phyloP scores from a whole-genome alignment of 1,284 basidiomycete species.

The Golubevia pallescens region DNA sequence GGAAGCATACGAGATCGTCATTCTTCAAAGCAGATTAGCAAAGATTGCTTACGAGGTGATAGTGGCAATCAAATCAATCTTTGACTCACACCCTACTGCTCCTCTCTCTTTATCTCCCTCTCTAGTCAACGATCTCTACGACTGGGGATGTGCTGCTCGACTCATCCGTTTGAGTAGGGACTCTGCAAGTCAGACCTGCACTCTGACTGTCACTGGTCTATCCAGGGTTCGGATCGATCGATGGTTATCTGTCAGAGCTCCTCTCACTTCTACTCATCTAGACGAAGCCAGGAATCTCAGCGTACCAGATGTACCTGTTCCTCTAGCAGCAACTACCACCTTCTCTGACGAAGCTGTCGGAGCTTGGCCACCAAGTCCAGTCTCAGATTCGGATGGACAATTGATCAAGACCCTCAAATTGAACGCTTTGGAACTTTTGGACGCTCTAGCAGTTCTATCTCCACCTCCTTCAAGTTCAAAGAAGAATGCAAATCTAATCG shows the following conservation, averaged over 20 bases:
- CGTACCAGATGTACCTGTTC: conserved; percentile 47
- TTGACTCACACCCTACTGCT: neutral
- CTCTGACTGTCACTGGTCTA: conserved; percentile 52
- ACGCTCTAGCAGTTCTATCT: conserved; percentile 17
- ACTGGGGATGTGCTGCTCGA: conserved; percentile 55
- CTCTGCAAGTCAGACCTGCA: conserved; percentile 51
- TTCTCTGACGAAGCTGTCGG: conserved; percentile 29
- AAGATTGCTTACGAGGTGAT: no score
- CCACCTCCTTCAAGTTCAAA: neutral
- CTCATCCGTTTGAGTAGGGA: conserved; percentile 55
- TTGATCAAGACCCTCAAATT: conserved; percentile 1
- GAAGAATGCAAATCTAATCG: neutral
- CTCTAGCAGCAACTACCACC: conserved; percentile 39
- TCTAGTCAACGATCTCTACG: conserved; percentile 39
- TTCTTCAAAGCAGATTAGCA: no score
- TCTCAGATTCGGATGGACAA: neutral
- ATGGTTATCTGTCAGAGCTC: conserved; percentile 48
- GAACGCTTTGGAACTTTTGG: conserved; percentile 26
- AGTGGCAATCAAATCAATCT: no score
- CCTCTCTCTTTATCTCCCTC: neutral
- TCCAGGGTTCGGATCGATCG: conserved; percentile 48
- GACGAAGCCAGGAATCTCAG: conserved; percentile 41
- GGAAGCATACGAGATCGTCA: neutral
- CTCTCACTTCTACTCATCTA: conserved; percentile 42
- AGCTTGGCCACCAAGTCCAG: conserved; percentile 19